phyloP scores from a whole-genome alignment of 2,329 filamentous ascomycete genomes.

The Diaporthe sp. region DNA sequence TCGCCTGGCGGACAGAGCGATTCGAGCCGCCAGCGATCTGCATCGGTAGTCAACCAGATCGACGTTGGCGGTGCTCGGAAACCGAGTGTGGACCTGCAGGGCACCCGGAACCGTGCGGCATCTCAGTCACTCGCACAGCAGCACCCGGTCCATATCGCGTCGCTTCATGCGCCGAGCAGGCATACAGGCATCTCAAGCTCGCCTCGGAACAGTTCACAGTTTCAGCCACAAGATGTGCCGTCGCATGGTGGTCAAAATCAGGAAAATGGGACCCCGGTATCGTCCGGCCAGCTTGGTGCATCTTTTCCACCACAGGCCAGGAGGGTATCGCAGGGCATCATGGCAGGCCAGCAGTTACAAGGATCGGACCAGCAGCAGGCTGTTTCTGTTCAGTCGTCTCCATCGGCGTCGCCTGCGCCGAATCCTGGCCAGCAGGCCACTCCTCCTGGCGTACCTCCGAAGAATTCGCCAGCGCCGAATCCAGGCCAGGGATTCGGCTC shows the following conservation, averaged over 20 bases:
- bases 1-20: constrained; percentile 38
- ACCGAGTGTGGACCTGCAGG: constrained; percentile 35
- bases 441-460: constrained; percentile 37
- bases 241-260: constrained; percentile 8
- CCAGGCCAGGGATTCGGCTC: constrained; percentile 29
- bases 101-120: constrained; percentile 36
- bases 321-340: constrained; percentile 35
- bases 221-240: constrained; percentile 27
- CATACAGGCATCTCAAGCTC: constrained; percentile 31
- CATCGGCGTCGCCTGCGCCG: constrained; percentile 35
- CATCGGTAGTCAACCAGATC: constrained; percentile 42
- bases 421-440: constrained; percentile 33
- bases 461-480: constrained; percentile 24
- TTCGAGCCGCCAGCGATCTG: constrained; percentile 24
- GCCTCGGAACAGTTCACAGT: constrained; percentile 33
- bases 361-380: constrained; percentile 26
- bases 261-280: constrained; percentile 8
- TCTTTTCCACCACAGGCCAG: constrained; percentile 14
- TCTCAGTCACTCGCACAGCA: constrained; percentile 29
- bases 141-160: constrained; percentile 39
- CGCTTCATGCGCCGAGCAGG: constrained; percentile 38
- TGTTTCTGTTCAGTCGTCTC: constrained; percentile 36
- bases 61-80: constrained; percentile 38
- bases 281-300: background rate
- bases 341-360: constrained; percentile 19